phyloP scores from a whole-genome alignment of 257 asterid genomes.

The Fraxinus excelsior region DNA sequence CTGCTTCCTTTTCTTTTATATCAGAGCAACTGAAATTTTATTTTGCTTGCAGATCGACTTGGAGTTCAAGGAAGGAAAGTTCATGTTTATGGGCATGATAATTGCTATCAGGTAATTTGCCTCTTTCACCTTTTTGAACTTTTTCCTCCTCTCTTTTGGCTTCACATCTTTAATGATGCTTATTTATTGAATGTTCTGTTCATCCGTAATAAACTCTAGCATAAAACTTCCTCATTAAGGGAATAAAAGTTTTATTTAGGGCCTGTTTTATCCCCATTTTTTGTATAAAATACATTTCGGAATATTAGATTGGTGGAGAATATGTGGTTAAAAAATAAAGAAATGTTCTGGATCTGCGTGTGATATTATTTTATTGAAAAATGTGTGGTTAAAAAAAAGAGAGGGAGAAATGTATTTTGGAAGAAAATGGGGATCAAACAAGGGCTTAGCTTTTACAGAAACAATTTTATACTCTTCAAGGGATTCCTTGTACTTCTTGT shows the following conservation, averaged over 20 bases:
- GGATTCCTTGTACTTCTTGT: too few relatives aligned
- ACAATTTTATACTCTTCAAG: not conserved
- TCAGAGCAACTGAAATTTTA: slow-evolving; percentile 7
- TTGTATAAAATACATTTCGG: too few relatives aligned
- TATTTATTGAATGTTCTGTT: too few relatives aligned
- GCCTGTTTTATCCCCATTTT: too few relatives aligned
- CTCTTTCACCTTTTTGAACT: not conserved
- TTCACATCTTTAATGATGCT: not conserved
- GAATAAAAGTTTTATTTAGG: too few relatives aligned
- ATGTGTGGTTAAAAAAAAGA: too few relatives aligned
- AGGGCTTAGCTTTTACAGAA: not conserved
- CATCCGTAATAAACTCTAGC: not conserved
- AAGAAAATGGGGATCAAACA: too few relatives aligned
- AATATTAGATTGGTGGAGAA: too few relatives aligned
- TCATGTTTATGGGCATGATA: slow-evolving; percentile 52
- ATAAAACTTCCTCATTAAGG: not conserved
- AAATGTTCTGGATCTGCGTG: too few relatives aligned
- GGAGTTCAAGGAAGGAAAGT: slow-evolving; percentile 98
- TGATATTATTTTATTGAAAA: too few relatives aligned
- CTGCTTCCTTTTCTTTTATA: not conserved
- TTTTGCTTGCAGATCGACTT: slow-evolving; percentile 63
- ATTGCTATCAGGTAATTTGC: slow-evolving; percentile 59
- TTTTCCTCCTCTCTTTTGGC: not conserved
- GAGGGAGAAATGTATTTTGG: too few relatives aligned
- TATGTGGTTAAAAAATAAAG: too few relatives aligned